Conservation (phyloP, 768 basidiomycete species). For the Leucocoprinus sp. region DNA sequence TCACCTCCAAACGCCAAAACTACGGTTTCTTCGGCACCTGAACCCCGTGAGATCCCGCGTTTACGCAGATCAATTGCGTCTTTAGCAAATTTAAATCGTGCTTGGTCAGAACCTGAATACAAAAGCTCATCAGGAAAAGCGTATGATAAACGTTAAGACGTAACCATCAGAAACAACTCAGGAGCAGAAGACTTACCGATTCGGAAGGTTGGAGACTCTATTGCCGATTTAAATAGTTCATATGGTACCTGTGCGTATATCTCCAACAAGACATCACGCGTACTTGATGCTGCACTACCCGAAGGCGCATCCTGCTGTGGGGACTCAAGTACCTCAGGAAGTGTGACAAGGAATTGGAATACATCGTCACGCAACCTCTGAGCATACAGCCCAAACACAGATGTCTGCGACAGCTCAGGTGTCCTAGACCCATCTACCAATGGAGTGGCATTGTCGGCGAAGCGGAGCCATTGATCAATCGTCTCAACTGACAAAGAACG, state of each 20-base stretch:
- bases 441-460: constrained; percentile 52
- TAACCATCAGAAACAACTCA: constrained; percentile 3
- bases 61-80: constrained; percentile 81
- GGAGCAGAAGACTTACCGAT: constrained; percentile 45
- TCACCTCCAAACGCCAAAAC: constrained; percentile 81
- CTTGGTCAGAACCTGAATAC: constrained; percentile 70
- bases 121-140: not conserved
- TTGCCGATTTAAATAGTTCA: constrained; percentile 77
- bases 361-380: constrained; percentile 68
- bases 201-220: constrained; percentile 73
- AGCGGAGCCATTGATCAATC: constrained; percentile 70
- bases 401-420: constrained; percentile 40
- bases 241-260: constrained; percentile 79
- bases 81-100: constrained; percentile 88
- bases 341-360: constrained; percentile 68
- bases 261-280: constrained; percentile 64
- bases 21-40: constrained; percentile 81
- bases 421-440: constrained; percentile 41
- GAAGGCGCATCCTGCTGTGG: constrained; percentile 30
- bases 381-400: constrained; percentile 74
- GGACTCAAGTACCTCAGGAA: constrained; percentile 56
- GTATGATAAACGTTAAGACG: not conserved
- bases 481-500: constrained; percentile 70
- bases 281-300: constrained; percentile 26
- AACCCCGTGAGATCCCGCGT: constrained; percentile 61